phyloP scores from a whole-genome alignment of 2,329 filamentous ascomycete species.

The Pseudofabraea citricarpa region DNA sequence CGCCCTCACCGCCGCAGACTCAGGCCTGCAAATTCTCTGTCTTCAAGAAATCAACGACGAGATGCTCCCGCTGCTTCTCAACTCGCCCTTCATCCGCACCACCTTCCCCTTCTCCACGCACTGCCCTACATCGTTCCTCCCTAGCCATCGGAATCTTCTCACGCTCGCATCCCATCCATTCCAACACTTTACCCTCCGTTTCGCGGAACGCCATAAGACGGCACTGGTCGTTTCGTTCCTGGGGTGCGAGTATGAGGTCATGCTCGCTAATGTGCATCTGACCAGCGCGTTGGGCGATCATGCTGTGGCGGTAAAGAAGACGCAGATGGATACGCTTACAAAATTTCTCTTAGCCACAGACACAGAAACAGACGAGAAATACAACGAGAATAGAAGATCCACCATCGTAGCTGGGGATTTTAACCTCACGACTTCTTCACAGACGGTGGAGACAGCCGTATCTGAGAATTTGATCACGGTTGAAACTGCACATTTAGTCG shows the following conservation, averaged over 20 bases:
- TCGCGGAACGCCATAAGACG: conserved; percentile 52
- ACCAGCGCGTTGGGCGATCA: conserved; percentile 56
- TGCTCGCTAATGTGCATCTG: conserved; percentile 56
- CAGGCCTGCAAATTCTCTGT: conserved; percentile 29
- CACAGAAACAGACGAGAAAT: too few relatives aligned
- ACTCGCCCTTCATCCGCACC: conserved; percentile 44
- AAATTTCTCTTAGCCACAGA: conserved; percentile 2
- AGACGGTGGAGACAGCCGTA: conserved; percentile 46
- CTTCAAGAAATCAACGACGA: conserved; percentile 63
- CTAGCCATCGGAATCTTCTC: conserved; percentile 56
- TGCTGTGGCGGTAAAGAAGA: conserved; percentile 50
- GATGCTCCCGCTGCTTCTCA: conserved; percentile 53
- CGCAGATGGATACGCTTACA: conserved; percentile 46
- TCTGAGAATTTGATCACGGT: conserved; percentile 43
- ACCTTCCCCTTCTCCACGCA: conserved; percentile 12
- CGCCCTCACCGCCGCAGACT: conserved; percentile 10
- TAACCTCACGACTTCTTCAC: conserved; percentile 56
- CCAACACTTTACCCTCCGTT: conserved; percentile 48
- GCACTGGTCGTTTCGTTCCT: conserved; percentile 45
- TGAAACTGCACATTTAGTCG: conserved; percentile 38
- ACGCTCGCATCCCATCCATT: conserved; percentile 53
- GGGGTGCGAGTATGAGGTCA: conserved; percentile 33
- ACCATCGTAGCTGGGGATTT: conserved; percentile 61
- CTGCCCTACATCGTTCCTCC: conserved; percentile 30
- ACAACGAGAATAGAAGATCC: conserved; percentile 4